A percentile compares a stretch with the other conserved stretches of the same genome.
Evolutionary conservation across 2,329 filamentous ascomycete genomes (phyloP).

Genomic region (Talaromyces sp.): DNA sequence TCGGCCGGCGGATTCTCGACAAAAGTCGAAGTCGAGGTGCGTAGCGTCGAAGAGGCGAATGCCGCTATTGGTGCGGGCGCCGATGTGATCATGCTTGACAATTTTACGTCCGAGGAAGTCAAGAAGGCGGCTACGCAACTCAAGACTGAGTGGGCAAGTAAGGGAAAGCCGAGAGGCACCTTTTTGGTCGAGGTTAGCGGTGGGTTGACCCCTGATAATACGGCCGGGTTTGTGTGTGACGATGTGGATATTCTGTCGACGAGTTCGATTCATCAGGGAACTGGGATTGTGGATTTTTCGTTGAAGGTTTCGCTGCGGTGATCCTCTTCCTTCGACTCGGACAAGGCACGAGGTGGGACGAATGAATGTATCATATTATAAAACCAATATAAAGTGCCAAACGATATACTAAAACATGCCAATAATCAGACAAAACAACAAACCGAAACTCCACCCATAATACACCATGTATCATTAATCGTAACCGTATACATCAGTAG

Average conservation of each 20-base stretch:
- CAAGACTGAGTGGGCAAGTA: constrained; percentile 74
- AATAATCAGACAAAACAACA: neutral
- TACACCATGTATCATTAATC: constrained; percentile 5
- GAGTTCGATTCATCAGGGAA: constrained; percentile 94
- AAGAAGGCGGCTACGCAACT: constrained; percentile 69
- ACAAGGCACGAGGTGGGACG: neutral
- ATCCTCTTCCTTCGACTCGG: neutral
- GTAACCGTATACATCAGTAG: constrained; percentile 18
- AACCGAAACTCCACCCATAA: constrained; percentile 2
- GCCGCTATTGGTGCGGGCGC: constrained; percentile 88
- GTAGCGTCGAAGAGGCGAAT: constrained; percentile 81
- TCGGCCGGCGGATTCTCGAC: constrained; percentile 81
- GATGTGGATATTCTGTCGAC: constrained; percentile 96
- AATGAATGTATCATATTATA: constrained; percentile 11
- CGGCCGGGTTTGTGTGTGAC: constrained; percentile 65
- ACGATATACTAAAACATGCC: constrained; percentile 7
- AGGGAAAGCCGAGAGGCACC: constrained; percentile 58
- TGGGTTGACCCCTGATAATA: constrained; percentile 80
- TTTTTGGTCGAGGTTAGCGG: constrained; percentile 92
- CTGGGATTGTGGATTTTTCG: constrained; percentile 90
- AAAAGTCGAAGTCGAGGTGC: constrained; percentile 95
- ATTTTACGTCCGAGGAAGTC: constrained; percentile 79
- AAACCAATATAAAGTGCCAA: constrained; percentile 3
- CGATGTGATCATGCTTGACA: constrained; percentile 96
- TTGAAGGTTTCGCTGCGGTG: constrained; percentile 67